Conservation (phyloP, 2,329 filamentous ascomycete species). For the Coniochaeta hoffmannii region DNA sequence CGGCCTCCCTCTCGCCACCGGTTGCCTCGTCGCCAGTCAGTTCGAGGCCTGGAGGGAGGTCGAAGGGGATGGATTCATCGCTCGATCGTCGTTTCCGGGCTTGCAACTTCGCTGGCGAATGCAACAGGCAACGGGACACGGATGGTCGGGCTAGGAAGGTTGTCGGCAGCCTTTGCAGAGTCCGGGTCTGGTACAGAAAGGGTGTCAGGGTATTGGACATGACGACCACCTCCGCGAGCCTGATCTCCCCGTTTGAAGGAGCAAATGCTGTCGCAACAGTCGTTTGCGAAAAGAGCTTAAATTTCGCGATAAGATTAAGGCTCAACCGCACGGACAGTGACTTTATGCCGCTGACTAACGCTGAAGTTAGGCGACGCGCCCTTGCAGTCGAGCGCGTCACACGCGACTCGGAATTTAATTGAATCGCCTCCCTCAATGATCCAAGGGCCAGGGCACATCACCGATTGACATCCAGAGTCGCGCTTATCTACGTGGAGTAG, state of each 20-base stretch:
- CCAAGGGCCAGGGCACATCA: neutral
- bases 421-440: neutral
- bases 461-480: too few species aligned
- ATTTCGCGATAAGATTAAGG: slow-evolving; percentile 3
- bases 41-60: slow-evolving; percentile 30
- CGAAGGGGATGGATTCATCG: slow-evolving; percentile 43
- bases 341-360: slow-evolving; percentile 26
- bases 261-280: neutral
- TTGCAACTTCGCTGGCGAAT: slow-evolving; percentile 8
- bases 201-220: slow-evolving; percentile 49
- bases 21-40: slow-evolving; percentile 15
- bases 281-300: slow-evolving; percentile 3
- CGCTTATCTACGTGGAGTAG: too few species aligned
- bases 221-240: slow-evolving; percentile 3
- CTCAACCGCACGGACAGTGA: slow-evolving; percentile 5
- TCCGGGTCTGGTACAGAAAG: slow-evolving; percentile 67
- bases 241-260: too few species aligned
- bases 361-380: neutral
- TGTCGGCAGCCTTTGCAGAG: slow-evolving; percentile 36
- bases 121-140: slow-evolving; percentile 17
- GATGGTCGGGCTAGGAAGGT: slow-evolving; percentile 13
- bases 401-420: slow-evolving; percentile 3
- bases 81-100: neutral
- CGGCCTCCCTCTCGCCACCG: slow-evolving; percentile 11
- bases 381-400: neutral